Conservation (phyloP, 257 asterid species). For the Handroanthus guayacan region DNA sequence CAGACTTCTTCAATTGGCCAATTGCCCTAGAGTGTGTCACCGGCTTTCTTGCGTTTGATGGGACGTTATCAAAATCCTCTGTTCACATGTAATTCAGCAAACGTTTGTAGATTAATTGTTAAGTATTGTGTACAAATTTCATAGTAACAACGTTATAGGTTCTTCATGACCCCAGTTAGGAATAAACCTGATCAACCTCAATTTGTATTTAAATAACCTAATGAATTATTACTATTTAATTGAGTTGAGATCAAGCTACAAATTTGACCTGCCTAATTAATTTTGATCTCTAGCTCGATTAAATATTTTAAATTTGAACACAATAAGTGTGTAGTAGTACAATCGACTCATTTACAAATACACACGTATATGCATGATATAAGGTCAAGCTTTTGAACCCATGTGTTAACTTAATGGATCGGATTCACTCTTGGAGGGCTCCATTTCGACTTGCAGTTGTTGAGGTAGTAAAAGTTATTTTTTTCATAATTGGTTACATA, state of each 20-base stretch:
- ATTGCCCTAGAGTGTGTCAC: constrained; percentile 15
- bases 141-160: background rate
- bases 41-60: constrained; percentile 30
- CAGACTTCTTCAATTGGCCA: constrained; percentile 12
- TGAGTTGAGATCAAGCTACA: background rate
- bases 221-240: background rate
- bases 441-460: too few relatives aligned
- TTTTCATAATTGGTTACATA: too few relatives aligned
- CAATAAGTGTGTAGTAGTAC: too few relatives aligned
- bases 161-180: background rate
- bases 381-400: too few relatives aligned
- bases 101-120: background rate
- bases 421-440: too few relatives aligned
- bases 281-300: too few relatives aligned
- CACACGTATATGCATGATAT: too few relatives aligned
- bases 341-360: too few relatives aligned
- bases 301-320: too few relatives aligned
- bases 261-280: background rate
- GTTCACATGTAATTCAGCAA: background rate
- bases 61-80: constrained; percentile 28
- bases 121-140: background rate
- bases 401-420: too few relatives aligned
- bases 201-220: background rate
- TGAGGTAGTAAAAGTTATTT: too few relatives aligned
- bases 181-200: background rate